These are phyloP conservation scores for Bacterosira constricta DNA, from an alignment of 108 stramenopile species.

Conservation along the genomic window DNA sequence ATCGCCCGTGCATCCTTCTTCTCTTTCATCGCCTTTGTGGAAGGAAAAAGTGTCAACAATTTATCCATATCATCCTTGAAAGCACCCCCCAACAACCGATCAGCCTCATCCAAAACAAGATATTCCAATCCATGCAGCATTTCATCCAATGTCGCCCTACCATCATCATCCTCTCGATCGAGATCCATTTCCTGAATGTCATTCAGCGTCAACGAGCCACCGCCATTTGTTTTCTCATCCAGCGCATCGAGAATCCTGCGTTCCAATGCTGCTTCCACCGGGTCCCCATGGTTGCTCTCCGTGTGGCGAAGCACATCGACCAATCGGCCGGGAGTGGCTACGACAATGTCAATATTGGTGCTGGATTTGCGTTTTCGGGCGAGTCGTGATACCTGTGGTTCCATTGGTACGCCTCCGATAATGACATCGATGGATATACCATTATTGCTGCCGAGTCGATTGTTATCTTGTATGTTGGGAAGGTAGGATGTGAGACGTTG, in stretches of 20 bases:
- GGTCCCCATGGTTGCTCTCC: conserved; percentile 39
- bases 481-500: conserved; percentile 45
- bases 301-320: conserved; percentile 86
- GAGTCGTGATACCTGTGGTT: conserved; percentile 61
- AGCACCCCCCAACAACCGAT: conserved; percentile 77
- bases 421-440: conserved; percentile 47
- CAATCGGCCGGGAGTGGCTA: conserved; percentile 96
- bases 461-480: conserved; percentile 16
- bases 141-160: conserved; percentile 50
- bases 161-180: conserved; percentile 60
- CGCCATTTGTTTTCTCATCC: conserved; percentile 21
- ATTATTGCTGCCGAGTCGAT: background rate
- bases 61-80: conserved; percentile 81
- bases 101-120: conserved; percentile 97
- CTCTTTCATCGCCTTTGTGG: too few relatives aligned
- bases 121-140: conserved; percentile 60
- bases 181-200: conserved; percentile 62
- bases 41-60: conserved; percentile 64
- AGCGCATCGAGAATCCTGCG: conserved; percentile 65
- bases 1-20: too few relatives aligned
- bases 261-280: conserved; percentile 55
- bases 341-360: conserved; percentile 76
- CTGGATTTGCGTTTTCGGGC: conserved; percentile 42
- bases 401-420: conserved; percentile 67
- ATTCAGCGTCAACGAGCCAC: conserved; percentile 49